Evolutionary conservation across 352 stramenopile species (phyloP).

Genomic region (Blastocystis sp.): DNA sequence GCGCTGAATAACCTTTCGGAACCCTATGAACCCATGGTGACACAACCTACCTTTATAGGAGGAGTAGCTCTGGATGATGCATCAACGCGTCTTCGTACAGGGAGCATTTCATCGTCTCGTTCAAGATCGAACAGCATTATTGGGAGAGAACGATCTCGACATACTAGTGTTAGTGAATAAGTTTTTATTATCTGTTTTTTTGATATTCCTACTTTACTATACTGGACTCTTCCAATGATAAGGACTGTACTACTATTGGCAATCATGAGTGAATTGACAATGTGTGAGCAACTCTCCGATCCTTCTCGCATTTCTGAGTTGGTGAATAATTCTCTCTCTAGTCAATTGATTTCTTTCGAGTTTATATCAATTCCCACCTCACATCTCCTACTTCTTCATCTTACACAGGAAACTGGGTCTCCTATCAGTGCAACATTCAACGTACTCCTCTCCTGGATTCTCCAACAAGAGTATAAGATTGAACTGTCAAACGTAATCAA

Average conservation of each 20-base stretch:
- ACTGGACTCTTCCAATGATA: too few species aligned
- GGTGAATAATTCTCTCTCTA: too few species aligned
- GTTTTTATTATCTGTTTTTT: background rate
- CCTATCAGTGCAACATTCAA: background rate
- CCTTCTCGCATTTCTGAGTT: too few species aligned
- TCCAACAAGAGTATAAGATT: background rate
- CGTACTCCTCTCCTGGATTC: background rate
- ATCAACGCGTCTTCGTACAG: slow-evolving; percentile 11
- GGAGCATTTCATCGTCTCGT: slow-evolving; percentile 46
- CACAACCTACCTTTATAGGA: background rate
- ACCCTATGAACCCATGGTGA: background rate
- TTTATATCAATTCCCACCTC: background rate
- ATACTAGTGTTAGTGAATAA: slow-evolving; percentile 52
- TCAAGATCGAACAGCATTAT: slow-evolving; percentile 52
- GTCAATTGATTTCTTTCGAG: background rate
- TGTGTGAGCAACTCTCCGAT: too few species aligned
- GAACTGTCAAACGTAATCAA: background rate
- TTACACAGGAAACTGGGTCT: background rate
- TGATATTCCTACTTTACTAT: background rate
- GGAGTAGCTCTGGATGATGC: slow-evolving; percentile 2
- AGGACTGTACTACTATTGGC: too few species aligned
- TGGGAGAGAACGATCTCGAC: slow-evolving; percentile 22
- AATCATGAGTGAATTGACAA: too few species aligned
- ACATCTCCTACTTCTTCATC: background rate
- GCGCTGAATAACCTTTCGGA: background rate